phyloP scores from a whole-genome alignment of 768 basidiomycete species.

The Podaxis carcinomalis region DNA sequence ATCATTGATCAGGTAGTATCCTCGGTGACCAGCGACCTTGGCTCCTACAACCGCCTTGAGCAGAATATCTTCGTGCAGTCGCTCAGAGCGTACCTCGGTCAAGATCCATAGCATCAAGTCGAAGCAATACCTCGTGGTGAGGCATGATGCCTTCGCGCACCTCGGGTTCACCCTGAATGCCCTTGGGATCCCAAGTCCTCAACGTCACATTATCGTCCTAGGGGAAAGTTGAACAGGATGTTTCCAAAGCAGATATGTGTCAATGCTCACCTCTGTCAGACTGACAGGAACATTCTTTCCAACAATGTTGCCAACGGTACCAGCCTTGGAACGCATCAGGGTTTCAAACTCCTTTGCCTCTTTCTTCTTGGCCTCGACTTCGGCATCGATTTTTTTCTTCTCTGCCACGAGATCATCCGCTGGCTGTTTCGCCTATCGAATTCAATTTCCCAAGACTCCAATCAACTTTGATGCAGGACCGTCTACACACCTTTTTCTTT shows the following conservation, averaged over 20 bases:
- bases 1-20: slow-evolving; percentile 93
- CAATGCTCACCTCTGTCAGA: slow-evolving; percentile 69
- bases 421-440: slow-evolving; percentile 76
- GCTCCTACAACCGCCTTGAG: slow-evolving; percentile 48
- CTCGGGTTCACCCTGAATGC: slow-evolving; percentile 66
- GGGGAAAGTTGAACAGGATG: background rate
- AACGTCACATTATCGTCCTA: slow-evolving; percentile 89
- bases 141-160: slow-evolving; percentile 78
- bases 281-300: slow-evolving; percentile 83
- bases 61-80: background rate
- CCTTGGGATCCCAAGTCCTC: slow-evolving; percentile 83
- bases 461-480: background rate
- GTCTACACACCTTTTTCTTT: slow-evolving; percentile 77
- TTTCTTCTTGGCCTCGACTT: slow-evolving; percentile 72
- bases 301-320: slow-evolving; percentile 88
- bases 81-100: slow-evolving; percentile 68
- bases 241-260: background rate
- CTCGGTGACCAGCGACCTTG: slow-evolving; percentile 93
- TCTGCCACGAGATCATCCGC: slow-evolving; percentile 82
- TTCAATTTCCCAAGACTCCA: background rate
- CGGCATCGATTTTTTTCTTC: slow-evolving; percentile 83
- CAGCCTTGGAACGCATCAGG: slow-evolving; percentile 76
- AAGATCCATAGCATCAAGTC: slow-evolving; percentile 94
- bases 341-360: slow-evolving; percentile 74
- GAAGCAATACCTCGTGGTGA: slow-evolving; percentile 95